Evolutionary conservation across 495 filamentous ascomycete genomes (phyloP), one percentile per base, ranked within the genome.

Genomic region (Penicillium canescens): DNA sequence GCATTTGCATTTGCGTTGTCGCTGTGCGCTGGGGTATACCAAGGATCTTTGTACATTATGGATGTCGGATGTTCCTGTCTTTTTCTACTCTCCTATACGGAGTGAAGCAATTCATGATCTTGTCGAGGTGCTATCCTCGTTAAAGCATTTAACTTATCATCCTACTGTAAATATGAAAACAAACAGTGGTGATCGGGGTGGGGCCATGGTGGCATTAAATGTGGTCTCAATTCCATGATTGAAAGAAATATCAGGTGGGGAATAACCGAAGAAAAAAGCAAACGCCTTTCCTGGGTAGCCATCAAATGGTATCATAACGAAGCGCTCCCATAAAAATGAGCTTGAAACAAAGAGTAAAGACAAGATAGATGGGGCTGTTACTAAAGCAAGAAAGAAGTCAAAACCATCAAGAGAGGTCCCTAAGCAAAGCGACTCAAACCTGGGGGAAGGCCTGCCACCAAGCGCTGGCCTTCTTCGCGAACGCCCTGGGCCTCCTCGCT

Each of bases 401-500:
- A 38, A 55, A 54, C 44, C 35, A 42, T 44, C 57, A 64, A 48
- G 12, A 59, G 44, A 58, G 45, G 41, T 39, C 42, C 42, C 48
- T 51, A 69, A 33, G 56, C 52, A 13, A 62, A 44, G 18, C 68
- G 61, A 55, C 72, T 74, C 62, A 80, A 56, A n/a, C 68, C 68
- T 31, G 67, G 53, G 7, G 79, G 78, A 28, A 82, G 59, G 18
- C 68, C 67, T 52, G 66, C 66, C 42, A 76, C 72, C 43, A 79
- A 59, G 16, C 77, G 63, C 40, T 73, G 59, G 13, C 74, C 78
- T 54, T 77, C 75, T 24, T 74, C 71, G 13, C 74, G 62, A 6
- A 77, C 70, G 4, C 48, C 59, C 39, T 62, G 63, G 18, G 88
- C 89, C 59, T 94, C 88, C 4, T 78, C 75, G 11, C 66, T 55